Evolutionary conservation across 441 rosid species (phyloP).

Genomic region (Oxalis stricta): DNA sequence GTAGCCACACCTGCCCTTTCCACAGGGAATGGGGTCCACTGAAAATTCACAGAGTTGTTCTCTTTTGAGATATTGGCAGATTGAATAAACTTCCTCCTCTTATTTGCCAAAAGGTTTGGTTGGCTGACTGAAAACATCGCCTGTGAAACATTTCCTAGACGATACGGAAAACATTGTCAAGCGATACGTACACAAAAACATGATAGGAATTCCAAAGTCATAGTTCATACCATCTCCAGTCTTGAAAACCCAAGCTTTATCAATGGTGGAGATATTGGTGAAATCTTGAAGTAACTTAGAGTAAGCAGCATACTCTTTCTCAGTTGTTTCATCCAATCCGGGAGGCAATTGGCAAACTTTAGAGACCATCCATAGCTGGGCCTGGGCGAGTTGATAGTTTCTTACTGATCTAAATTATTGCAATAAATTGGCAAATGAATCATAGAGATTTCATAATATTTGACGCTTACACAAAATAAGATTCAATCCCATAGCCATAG

Average conservation of each 20-base stretch:
- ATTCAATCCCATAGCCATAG: no score
- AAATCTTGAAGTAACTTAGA: constrained; percentile 72
- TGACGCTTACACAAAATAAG: no score
- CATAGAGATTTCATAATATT: no score
- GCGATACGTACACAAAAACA: neutral
- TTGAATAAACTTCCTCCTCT: constrained; percentile 43
- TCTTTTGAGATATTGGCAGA: constrained; percentile 40
- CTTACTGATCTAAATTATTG: no score
- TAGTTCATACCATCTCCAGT: constrained; percentile 35
- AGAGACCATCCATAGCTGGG: constrained; percentile 54
- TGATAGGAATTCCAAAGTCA: neutral
- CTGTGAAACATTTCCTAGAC: constrained; percentile 38
- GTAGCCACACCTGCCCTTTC: constrained; percentile 67
- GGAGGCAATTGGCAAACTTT: constrained; percentile 23
- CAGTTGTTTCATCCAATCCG: constrained; percentile 37
- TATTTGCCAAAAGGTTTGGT: constrained; percentile 67
- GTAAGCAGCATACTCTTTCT: constrained; percentile 52
- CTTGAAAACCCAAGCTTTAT: constrained; percentile 71
- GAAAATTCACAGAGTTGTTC: constrained; percentile 33
- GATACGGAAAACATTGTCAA: neutral
- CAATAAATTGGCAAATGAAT: no score
- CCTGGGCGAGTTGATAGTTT: constrained; percentile 18
- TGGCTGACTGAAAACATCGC: constrained; percentile 76
- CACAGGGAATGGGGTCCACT: constrained; percentile 77
- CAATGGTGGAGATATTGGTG: constrained; percentile 42